Evolutionary conservation across 2,329 filamentous ascomycete species (phyloP), one percentile per base, ranked within the genome.

Genomic region (Aspergillus brasiliensis): DNA sequence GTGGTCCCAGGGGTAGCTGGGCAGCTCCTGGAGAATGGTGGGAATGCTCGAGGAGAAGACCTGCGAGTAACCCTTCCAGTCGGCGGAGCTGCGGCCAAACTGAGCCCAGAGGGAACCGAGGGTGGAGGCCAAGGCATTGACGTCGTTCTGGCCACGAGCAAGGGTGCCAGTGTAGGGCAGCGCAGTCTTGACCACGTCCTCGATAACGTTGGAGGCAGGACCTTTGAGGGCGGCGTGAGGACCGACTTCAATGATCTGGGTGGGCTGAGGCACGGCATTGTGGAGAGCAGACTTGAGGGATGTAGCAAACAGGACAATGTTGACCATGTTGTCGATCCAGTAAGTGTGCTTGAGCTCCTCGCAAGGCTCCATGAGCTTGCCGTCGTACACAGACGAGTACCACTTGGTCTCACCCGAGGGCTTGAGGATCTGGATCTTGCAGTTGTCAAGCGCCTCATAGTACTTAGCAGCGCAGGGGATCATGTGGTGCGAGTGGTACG

Each of bases 401-500:
- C 37, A 40, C 15, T n/a, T 40, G 8, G 37, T 40, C 37, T 40
- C 37, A 34, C 31, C 31, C 13, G 31, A 34, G 31, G 31, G 31
- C 31, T 34, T 34, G 10, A 34, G 31, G 5, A 34, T 34, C 31
- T 34, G 31, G 10, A 34, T 11, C 10, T 34, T 34, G 31, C 31
- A 34, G 37, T 40, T 40, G 37, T 17, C n/a, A 7, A 40, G 37
- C 0, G 15, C 37, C n/a, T n/a, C 3, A 51, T 21, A 17, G 37
- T 7, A 52, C 1, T 51, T 49, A 5, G 61, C 61, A 0, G 68
- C 64, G 46, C 70, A 69, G 2, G 58, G 47, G 38, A 59, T 1
- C 76, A 80, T 79, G 55, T 80, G 77, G 25, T 70, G 68, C 0
- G 75, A 77, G 61, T 82, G 79, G 55, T 80, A 82, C 0, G 80